Conservation (phyloP, 257 asterid genomes). For the Rhazya stricta region DNA sequence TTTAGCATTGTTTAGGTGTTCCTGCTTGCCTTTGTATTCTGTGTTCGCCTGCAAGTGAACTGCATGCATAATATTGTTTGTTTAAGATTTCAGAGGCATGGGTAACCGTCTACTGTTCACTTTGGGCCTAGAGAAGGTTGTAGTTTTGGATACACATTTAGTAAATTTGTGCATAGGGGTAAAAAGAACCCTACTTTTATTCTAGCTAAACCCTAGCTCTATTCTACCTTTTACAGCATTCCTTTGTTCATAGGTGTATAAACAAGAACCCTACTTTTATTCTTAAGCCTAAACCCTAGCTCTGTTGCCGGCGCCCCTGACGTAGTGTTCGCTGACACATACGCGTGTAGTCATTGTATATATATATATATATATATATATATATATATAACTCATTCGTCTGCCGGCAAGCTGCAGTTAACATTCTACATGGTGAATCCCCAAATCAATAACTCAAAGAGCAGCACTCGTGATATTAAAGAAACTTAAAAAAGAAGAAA, state of each 20-base stretch:
- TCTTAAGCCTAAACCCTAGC: too few relatives aligned
- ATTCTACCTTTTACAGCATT: neutral
- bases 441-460: neutral
- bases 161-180: neutral
- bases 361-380: too few relatives aligned
- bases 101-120: neutral
- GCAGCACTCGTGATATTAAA: too few relatives aligned
- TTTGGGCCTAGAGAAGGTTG: neutral
- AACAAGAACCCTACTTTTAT: too few relatives aligned
- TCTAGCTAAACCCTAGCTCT: neutral
- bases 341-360: too few relatives aligned
- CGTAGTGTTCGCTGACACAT: too few relatives aligned
- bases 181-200: too few relatives aligned
- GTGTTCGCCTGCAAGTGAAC: constrained; percentile 11
- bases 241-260: too few relatives aligned
- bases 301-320: too few relatives aligned
- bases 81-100: neutral
- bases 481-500: neutral
- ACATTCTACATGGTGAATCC: neutral
- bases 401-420: neutral
- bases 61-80: neutral
- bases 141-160: neutral
- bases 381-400: too few relatives aligned
- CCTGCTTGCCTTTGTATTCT: neutral
- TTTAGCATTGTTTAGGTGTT: neutral